Evolutionary conservation across 306 rosid genomes (phyloP), one percentile per base, ranked within the genome.

Genomic region (Arachis hypogaea): DNA sequence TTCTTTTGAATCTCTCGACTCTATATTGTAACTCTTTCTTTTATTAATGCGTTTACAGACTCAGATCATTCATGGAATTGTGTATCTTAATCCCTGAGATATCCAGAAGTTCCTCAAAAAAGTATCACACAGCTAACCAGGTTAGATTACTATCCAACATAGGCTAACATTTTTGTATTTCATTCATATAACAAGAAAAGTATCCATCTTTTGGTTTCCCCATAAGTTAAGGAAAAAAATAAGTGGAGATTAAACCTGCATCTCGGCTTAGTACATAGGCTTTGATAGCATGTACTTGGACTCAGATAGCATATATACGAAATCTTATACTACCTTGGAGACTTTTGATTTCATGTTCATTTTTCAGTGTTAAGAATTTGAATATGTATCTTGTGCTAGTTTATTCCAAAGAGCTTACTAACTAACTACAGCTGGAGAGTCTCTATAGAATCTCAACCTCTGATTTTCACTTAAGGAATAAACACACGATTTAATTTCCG

Each of bases 31-130:
- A 69, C 61, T 66, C 10, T 29, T 38, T 49, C 33, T 68, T 70
- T 69, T 78, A n/a, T 74, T 67, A 51, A 65, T 73, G 62, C 84
- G 76, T 77, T 61, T 71, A 70, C 92, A 93, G 97, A 82, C 96
- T 93, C 67, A 88, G 97, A 84, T 85, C 98, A 29, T 92, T 88
- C 78, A 91, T 93, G 97, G 98, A 91, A 83, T 78, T 93, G 71
- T 93, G 97, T 80, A 93, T 93, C 72, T 86, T 93, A 81, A 77
- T 91, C 80, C 92, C 97, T 5, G 97, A 90, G 78, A 82, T 81
- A 75, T 85, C 86, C 66, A 86, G 94, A 65, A 83, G 83, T 76
- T 77, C 82, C 75, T 79, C 87, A 38, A 89, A 69, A 71, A 86
- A 82, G 82, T 78, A 84, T 74, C 81, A 51, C 61, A 70, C 81